Conservation (phyloP, 1,139 yeast genomes). For the Suhomyces yuchorum region DNA sequence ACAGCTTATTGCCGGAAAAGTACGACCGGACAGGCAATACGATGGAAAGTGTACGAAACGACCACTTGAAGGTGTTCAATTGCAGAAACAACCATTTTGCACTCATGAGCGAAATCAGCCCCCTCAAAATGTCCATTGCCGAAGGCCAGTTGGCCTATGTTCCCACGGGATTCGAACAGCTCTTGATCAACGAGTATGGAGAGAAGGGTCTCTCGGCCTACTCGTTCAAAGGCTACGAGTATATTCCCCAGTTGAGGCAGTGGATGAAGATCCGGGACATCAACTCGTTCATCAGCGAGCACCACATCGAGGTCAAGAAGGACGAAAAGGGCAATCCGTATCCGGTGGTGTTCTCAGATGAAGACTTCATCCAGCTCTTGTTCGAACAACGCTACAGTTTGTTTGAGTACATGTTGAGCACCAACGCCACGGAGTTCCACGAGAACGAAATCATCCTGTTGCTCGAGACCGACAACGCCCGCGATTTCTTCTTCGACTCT, state of each 20-base stretch:
- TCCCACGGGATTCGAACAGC: conserved; percentile 31
- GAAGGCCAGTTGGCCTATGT: conserved; percentile 41
- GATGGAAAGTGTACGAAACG: conserved; percentile 16
- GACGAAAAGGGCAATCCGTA: conserved; percentile 14
- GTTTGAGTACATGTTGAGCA: conserved; percentile 33
- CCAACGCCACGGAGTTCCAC: conserved; percentile 36
- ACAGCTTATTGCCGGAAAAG: conserved; percentile 8
- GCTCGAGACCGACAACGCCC: conserved; percentile 21
- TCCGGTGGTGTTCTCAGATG: conserved; percentile 29
- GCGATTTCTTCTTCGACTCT: conserved; percentile 19
- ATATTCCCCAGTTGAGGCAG: conserved; percentile 27
- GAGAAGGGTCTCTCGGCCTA: conserved; percentile 19
- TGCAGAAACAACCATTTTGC: conserved; percentile 25
- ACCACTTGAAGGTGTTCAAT: conserved; percentile 16
- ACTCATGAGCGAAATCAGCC: conserved; percentile 31
- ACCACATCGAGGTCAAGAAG: conserved; percentile 4
- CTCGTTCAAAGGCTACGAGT: conserved; percentile 16
- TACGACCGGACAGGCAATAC: conserved; percentile 7
- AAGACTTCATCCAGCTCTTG: conserved; percentile 33
- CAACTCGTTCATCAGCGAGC: conserved; percentile 20
- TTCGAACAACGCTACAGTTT: conserved; percentile 23
- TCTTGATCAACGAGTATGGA: conserved; percentile 35
- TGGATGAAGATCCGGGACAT: conserved; percentile 32
- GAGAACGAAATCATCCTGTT: conserved; percentile 28
- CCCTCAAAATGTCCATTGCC: conserved; percentile 31